A percentile compares a stretch with the other conserved stretches of the same genome.
Conservation (phyloP, 2,329 filamentous ascomycete species). For the Nothophaeocryptopus gaeumannii region DNA sequence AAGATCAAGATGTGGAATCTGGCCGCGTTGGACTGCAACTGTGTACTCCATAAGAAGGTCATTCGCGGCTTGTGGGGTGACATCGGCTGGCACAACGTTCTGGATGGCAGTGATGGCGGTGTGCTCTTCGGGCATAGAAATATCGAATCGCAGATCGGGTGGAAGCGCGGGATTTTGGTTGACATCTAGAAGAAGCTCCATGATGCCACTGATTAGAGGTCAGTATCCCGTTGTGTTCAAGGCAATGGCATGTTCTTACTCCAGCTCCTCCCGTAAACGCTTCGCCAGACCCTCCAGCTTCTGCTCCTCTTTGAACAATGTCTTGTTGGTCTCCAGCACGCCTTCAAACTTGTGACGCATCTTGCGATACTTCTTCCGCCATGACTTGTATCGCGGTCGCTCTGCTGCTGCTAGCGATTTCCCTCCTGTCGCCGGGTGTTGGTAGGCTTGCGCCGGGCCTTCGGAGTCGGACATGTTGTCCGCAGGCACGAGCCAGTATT, state of each 20-base stretch:
- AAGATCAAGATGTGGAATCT: constrained; percentile 32
- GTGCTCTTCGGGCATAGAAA: constrained; percentile 71
- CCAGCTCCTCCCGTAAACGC: constrained; percentile 84
- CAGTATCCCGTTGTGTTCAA: constrained; percentile 11
- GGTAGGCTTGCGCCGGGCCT: constrained; percentile 11
- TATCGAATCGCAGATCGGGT: constrained; percentile 49
- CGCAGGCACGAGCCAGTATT: not conserved
- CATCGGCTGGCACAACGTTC: constrained; percentile 45
- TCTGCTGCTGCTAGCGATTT: constrained; percentile 25
- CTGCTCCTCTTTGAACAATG: constrained; percentile 76
- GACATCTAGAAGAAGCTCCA: constrained; percentile 85
- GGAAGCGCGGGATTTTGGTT: constrained; percentile 65
- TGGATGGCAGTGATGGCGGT: constrained; percentile 57
- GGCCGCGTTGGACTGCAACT: constrained; percentile 33
- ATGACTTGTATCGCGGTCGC: constrained; percentile 36
- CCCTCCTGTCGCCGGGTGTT: constrained; percentile 21
- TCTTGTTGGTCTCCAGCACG: constrained; percentile 76
- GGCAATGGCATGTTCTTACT: constrained; percentile 56
- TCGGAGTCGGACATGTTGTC: constrained; percentile 35
- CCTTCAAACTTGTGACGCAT: constrained; percentile 77
- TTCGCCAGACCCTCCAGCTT: constrained; percentile 77
- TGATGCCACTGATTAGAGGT: constrained; percentile 63
- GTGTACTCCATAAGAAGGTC: constrained; percentile 35
- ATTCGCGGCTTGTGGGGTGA: constrained; percentile 35
- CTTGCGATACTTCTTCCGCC: constrained; percentile 85